These are phyloP conservation scores for Aurifilum marmelostoma DNA, from an alignment of 2,329 filamentous ascomycete species.

Conservation along the genomic window DNA sequence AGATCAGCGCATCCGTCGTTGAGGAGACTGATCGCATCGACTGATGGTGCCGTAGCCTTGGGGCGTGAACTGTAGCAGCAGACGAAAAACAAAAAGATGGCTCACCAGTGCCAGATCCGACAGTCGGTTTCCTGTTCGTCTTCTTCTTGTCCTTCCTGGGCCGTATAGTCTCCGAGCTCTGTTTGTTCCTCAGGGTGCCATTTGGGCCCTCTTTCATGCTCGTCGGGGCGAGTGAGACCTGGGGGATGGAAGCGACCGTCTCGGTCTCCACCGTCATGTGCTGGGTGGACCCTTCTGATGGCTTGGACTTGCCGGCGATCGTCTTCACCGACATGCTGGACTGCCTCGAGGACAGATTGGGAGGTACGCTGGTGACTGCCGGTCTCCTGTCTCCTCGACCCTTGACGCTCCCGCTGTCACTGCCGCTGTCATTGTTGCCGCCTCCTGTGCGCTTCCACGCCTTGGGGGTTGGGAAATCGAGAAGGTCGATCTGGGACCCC, in stretches of 20 bases:
- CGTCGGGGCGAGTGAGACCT: constrained; percentile 71
- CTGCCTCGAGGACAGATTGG: constrained; percentile 63
- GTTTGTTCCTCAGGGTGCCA: constrained; percentile 80
- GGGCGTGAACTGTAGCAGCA: constrained; percentile 36
- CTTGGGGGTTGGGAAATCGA: constrained; percentile 39
- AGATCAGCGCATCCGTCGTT: constrained; percentile 37
- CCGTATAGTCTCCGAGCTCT: constrained; percentile 93
- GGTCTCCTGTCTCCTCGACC: constrained; percentile 46
- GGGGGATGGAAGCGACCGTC: constrained; percentile 88
- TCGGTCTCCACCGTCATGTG: constrained; percentile 99
- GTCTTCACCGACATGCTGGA: constrained; percentile 70
- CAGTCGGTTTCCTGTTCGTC: constrained; percentile 70
- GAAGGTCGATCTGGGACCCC: constrained; percentile 47
- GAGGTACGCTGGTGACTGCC: constrained; percentile 49
- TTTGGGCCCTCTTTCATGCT: constrained; percentile 66
- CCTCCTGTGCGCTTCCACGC: constrained; percentile 12
- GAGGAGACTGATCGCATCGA: constrained; percentile 43
- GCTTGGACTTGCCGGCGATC: constrained; percentile 62
- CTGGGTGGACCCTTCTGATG: constrained; percentile 73
- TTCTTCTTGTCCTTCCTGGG: constrained; percentile 94
- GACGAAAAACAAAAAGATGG: constrained; percentile 34
- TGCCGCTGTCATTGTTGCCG: constrained; percentile 56
- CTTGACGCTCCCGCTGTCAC: constrained; percentile 64
- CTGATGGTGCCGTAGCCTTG: constrained; percentile 46
- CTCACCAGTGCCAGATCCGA: constrained; percentile 76